Percentiles rank a stretch among this genome's conserved stretches.
phyloP scores from a whole-genome alignment of 306 rosid genomes.

The Oxytropis ochrocephala region DNA sequence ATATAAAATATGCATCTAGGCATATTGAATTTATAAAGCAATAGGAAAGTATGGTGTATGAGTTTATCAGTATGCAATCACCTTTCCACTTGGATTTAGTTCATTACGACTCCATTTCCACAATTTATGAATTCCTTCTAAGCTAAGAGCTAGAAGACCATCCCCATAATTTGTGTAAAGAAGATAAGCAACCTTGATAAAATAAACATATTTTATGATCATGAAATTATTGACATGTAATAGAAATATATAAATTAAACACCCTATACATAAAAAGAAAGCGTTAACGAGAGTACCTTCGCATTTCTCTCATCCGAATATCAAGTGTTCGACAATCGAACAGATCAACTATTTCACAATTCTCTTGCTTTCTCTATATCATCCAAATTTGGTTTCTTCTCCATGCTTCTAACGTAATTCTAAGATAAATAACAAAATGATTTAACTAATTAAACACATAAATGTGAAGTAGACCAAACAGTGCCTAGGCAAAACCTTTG shows the following conservation, averaged over 20 bases:
- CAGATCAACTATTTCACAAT: slow-evolving; percentile 46
- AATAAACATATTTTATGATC: not conserved
- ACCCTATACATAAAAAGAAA: not conserved
- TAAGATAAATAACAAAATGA: not conserved
- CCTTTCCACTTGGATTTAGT: slow-evolving; percentile 50
- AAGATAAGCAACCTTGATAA: slow-evolving; percentile 52
- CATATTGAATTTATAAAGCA: no score
- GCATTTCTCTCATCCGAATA: slow-evolving; percentile 43
- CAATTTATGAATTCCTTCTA: slow-evolving; percentile 54
- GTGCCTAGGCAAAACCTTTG: no score
- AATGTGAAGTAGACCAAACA: no score
- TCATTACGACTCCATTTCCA: slow-evolving; percentile 64
- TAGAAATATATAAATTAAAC: not conserved
- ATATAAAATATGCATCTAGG: no score
- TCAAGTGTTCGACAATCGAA: slow-evolving; percentile 37
- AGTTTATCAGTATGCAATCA: not conserved
- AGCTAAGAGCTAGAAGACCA: slow-evolving; percentile 64
- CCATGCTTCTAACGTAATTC: slow-evolving; percentile 26
- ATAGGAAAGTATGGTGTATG: no score
- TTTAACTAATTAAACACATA: not conserved
- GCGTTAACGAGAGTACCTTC: slow-evolving; percentile 34
- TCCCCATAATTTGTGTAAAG: slow-evolving; percentile 52
- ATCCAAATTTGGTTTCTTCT: slow-evolving; percentile 21
- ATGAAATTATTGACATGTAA: no score
- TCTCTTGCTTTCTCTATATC: slow-evolving; percentile 49